phyloP scores from a whole-genome alignment of 768 basidiomycete species.

The Lactarius vividus region DNA sequence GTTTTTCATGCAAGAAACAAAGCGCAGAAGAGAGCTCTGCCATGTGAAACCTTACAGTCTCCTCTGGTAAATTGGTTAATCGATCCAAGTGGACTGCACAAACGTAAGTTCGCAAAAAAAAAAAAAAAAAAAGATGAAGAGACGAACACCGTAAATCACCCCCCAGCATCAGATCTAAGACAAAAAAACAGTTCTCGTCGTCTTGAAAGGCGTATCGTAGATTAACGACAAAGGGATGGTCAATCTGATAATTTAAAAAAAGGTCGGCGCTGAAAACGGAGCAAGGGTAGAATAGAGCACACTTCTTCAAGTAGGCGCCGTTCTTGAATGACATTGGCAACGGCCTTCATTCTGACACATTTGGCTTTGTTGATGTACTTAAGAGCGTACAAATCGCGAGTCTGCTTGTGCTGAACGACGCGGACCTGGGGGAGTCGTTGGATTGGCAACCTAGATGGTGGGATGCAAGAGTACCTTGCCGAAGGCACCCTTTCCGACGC shows the following conservation, averaged over 20 bases:
- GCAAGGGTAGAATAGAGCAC: slow-evolving; percentile 16
- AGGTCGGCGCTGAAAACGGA: slow-evolving; percentile 31
- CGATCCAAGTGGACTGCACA: slow-evolving; percentile 82
- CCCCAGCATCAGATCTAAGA: slow-evolving; percentile 94
- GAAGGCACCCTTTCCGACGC: slow-evolving; percentile 98
- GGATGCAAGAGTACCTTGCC: slow-evolving; percentile 68
- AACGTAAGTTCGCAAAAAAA: slow-evolving; percentile 14
- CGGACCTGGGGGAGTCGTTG: slow-evolving; percentile 64
- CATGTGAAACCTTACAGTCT: slow-evolving; percentile 81
- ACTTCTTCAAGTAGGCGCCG: slow-evolving; percentile 95
- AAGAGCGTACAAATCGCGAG: slow-evolving; percentile 93
- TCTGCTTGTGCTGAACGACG: slow-evolving; percentile 98
- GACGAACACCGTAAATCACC: slow-evolving; percentile 88
- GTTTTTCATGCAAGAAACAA: slow-evolving; percentile 86
- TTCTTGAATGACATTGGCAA: slow-evolving; percentile 96
- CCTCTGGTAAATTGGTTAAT: slow-evolving; percentile 69
- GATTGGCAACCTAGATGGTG: slow-evolving; percentile 11
- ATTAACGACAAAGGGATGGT: slow-evolving; percentile 94
- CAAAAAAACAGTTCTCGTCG: slow-evolving; percentile 98
- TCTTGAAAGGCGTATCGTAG: slow-evolving; percentile 96
- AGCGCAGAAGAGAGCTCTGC: slow-evolving; percentile 88
- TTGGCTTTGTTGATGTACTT: slow-evolving; percentile 99
- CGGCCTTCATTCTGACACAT: slow-evolving; percentile 98
- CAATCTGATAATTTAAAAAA: slow-evolving; percentile 68
- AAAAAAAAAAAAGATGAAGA: slow-evolving; percentile 9